These are phyloP conservation scores for Penicillium polonicum DNA, from an alignment of 2,329 filamentous ascomycete species.

Conservation along the genomic window DNA sequence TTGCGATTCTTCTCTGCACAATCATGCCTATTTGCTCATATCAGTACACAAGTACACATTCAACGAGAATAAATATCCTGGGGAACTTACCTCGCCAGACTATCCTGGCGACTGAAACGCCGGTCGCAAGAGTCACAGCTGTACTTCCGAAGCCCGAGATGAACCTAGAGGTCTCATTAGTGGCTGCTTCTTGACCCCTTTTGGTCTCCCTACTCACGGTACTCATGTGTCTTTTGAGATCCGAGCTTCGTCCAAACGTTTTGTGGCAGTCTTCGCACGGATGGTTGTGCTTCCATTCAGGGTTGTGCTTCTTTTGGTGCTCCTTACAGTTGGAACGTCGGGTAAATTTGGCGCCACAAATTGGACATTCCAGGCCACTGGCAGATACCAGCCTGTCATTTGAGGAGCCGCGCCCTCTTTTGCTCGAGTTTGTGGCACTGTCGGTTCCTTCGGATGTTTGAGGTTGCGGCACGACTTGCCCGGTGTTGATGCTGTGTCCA, in stretches of 20 bases:
- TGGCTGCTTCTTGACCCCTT: not conserved
- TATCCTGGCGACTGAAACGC: slow-evolving; percentile 16
- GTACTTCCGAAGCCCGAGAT: slow-evolving; percentile 5
- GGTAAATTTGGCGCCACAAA: slow-evolving; percentile 77
- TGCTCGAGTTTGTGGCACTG: not conserved
- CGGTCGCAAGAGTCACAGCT: slow-evolving; percentile 18
- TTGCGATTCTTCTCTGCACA: not conserved
- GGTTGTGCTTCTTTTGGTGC: slow-evolving; percentile 81
- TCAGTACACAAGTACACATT: not conserved
- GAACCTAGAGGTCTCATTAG: slow-evolving; percentile 4
- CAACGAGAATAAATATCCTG: not conserved
- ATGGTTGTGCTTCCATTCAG: slow-evolving; percentile 68
- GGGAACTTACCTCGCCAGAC: slow-evolving; percentile 14
- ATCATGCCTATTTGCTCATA: not conserved
- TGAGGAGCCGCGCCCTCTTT: not conserved
- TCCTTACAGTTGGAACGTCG: slow-evolving; percentile 84
- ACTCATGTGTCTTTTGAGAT: slow-evolving; percentile 60
- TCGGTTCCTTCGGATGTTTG: slow-evolving; percentile 6
- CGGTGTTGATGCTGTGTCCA: not conserved
- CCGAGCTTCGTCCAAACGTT: slow-evolving; percentile 79
- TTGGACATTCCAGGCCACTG: slow-evolving; percentile 71
- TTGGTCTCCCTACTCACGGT: slow-evolving; percentile 50
- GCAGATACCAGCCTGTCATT: slow-evolving; percentile 29
- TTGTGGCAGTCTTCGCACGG: slow-evolving; percentile 69
- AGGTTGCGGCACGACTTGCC: not conserved